Base-by-base conservation (phyloP, 495 filamentous ascomycete genomes). In the Glutinoglossum americanum region DNA sequence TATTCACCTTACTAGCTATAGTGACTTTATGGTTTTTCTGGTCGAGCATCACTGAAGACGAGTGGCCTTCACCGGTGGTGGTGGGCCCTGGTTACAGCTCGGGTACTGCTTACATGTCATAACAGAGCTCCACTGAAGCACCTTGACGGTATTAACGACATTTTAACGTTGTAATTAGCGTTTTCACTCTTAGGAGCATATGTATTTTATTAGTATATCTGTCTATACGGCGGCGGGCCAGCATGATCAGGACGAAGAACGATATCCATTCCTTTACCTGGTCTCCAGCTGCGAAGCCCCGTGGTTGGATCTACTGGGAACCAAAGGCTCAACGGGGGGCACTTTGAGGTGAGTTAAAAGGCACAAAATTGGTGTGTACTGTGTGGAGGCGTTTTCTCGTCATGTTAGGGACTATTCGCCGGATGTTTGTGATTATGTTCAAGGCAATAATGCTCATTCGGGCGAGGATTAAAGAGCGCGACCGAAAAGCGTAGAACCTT, bases 31-130 rank as follows among this genome's bases (percentile, higher is more conserved):
- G 90, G 90, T 65, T 84, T 61, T 99, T 99, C 74, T 97, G 93
- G 92, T 90, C 87, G 44, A 94, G 87, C 72, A 99, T 99, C 64
- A 99, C 92, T 4, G 92, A 99, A 71, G 92, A 99, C 65, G 90
- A 96, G 72, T 99, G 92, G 92, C 88, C 92, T 0, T 77, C 83
- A 74, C 79, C 81, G 13, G 67, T 66, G 17, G 64, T 28, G 56
- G 39, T 33, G 30, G 30, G 47, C 2, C 47, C 47, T 9, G 47
- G 47, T 25, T 49, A 49, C 47, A 49, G 47, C 47, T 49, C 19
- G n/a, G 5, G 47, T 3, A 21, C 47, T 9, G 6, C 9, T 33
- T 33, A 33, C 30, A 9, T 33, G 3, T 33, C 30, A 9, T 33
- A 33, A 33, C 3, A 33, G 30, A 33, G 30, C 9, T 33, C 9